These are phyloP conservation scores for Penicillium janthinellum DNA, from an alignment of 2,329 filamentous ascomycete species.

Conservation along the genomic window DNA sequence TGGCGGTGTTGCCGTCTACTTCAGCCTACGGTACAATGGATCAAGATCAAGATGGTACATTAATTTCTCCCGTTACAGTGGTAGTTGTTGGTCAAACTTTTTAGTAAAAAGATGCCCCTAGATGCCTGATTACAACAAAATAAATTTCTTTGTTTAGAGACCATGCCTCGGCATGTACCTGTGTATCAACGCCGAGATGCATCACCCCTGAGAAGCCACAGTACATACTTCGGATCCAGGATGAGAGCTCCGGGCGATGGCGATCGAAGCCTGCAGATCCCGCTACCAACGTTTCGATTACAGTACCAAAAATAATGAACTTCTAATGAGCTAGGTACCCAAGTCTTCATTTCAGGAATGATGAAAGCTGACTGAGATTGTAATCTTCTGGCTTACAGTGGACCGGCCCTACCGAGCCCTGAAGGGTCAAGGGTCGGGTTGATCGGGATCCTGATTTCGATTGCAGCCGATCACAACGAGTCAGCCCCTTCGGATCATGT, in stretches of 20 bases:
- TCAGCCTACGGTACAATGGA: background rate
- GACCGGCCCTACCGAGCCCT: too few species aligned
- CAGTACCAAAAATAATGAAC: background rate
- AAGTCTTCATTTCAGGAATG: too few species aligned
- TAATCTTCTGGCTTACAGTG: background rate
- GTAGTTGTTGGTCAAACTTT: too few species aligned
- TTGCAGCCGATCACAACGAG: background rate
- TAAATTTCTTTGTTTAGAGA: background rate
- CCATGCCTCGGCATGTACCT: background rate
- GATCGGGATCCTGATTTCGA: background rate
- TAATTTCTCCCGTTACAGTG: too few species aligned
- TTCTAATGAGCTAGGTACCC: too few species aligned
- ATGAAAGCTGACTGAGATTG: background rate
- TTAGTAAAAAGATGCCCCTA: background rate
- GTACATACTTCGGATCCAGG: background rate
- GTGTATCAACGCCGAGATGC: background rate
- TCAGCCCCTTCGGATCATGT: background rate
- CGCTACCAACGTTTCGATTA: background rate
- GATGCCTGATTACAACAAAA: background rate
- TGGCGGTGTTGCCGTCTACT: constrained; percentile 1
- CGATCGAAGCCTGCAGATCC: constrained; percentile 8
- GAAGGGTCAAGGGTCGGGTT: background rate
- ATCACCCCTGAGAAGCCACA: constrained; percentile 5
- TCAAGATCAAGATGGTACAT: too few species aligned
- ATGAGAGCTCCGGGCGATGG: background rate